These are phyloP conservation scores for Ascochyta pisi DNA, from an alignment of 2,329 filamentous ascomycete species.

Conservation along the genomic window DNA sequence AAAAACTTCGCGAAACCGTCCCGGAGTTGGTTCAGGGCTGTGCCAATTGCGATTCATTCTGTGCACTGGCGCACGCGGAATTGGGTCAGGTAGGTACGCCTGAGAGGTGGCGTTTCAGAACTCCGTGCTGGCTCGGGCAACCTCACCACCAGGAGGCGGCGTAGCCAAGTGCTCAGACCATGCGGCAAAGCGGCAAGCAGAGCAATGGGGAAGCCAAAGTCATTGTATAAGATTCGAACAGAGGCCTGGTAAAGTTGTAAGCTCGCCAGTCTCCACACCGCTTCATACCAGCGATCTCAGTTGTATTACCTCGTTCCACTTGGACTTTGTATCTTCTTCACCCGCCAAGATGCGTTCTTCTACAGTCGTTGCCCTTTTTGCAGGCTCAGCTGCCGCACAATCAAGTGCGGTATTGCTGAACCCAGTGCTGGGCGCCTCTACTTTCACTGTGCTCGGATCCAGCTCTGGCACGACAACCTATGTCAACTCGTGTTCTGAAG, in stretches of 20 bases:
- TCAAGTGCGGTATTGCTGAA: conserved; percentile 27
- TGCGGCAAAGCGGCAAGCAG: not conserved
- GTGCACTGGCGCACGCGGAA: conserved; percentile 8
- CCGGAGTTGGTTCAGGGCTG: not conserved
- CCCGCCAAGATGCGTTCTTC: conserved; percentile 27
- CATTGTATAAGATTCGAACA: conserved; percentile 8
- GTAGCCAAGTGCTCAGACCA: conserved; percentile 5
- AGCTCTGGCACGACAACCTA: conserved; percentile 34
- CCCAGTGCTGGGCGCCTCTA: conserved; percentile 13
- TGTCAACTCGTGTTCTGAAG: conserved; percentile 24
- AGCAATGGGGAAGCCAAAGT: not conserved
- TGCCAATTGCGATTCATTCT: not conserved
- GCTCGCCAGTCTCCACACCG: not conserved
- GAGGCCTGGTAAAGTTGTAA: not conserved
- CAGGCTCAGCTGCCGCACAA: conserved; percentile 28
- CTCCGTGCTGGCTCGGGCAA: conserved; percentile 1
- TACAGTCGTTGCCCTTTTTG: conserved; percentile 23
- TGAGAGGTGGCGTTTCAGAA: conserved; percentile 13
- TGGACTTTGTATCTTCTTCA: not conserved
- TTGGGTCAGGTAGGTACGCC: conserved; percentile 9
- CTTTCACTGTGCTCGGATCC: conserved; percentile 30
- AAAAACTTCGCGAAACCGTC: not conserved
- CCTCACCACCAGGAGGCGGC: conserved; percentile 14
- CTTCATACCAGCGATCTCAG: not conserved
- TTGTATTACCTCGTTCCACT: not conserved